phyloP scores from a whole-genome alignment of 2,329 filamentous ascomycete genomes.

The Neobulgaria alba region DNA sequence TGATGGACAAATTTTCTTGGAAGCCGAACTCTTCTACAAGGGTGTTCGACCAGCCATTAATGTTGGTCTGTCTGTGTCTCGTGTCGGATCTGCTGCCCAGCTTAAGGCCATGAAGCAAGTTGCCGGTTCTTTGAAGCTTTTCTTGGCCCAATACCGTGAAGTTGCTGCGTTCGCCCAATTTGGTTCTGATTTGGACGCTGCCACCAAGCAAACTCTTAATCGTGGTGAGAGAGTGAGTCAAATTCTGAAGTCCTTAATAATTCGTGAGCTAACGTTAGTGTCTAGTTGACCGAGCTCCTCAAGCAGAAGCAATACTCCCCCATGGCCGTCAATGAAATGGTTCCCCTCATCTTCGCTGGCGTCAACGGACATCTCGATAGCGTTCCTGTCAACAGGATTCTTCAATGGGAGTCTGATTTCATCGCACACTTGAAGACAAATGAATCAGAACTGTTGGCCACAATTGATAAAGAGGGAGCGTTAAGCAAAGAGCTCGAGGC shows the following conservation, averaged over 20 bases:
- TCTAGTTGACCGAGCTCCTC: conserved; percentile 81
- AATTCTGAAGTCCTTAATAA: neutral
- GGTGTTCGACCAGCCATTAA: conserved; percentile 99
- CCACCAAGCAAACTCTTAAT: conserved; percentile 96
- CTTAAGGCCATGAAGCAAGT: conserved; percentile 99
- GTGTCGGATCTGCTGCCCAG: conserved; percentile 99
- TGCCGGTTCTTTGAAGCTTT: conserved; percentile 98
- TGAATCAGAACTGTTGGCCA: conserved; percentile 72
- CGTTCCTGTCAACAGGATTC: conserved; percentile 85
- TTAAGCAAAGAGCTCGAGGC: conserved; percentile 90
- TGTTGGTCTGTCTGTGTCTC: conserved; percentile 99
- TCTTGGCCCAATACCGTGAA: conserved; percentile 99
- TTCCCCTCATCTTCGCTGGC: conserved; percentile 98
- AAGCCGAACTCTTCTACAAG: conserved; percentile 99
- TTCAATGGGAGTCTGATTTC: conserved; percentile 92
- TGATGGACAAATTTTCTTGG: conserved; percentile 99
- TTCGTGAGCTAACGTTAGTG: conserved; percentile 12
- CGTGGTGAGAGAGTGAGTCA: conserved; percentile 90
- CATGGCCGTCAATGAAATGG: conserved; percentile 99
- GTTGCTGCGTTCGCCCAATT: conserved; percentile 99
- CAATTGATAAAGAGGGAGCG: conserved; percentile 91
- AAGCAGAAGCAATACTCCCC: conserved; percentile 99
- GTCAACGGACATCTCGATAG: conserved; percentile 91
- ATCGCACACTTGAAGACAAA: conserved; percentile 84
- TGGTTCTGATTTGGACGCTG: conserved; percentile 97